Percentiles rank a stretch among this genome's conserved stretches.
Evolutionary conservation across 2,329 filamentous ascomycete species (phyloP).

Genomic region (Neonectria neomacrospora): DNA sequence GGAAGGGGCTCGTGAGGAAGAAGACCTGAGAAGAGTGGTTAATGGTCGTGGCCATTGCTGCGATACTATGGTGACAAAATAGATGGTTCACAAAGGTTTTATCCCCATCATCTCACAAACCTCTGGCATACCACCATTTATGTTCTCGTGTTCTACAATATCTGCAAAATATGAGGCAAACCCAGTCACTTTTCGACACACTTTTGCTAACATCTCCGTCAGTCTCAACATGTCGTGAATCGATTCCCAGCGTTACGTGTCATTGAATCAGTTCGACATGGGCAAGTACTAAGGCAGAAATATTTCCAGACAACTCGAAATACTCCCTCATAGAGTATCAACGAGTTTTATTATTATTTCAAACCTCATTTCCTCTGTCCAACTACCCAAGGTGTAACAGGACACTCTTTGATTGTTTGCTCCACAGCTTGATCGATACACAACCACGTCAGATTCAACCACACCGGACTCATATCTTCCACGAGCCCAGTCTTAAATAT

Average conservation of each 20-base stretch:
- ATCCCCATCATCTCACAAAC: background rate
- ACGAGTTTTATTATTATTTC: background rate
- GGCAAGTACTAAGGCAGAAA: background rate
- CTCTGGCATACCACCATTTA: background rate
- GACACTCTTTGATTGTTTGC: background rate
- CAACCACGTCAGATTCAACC: background rate
- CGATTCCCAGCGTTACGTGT: background rate
- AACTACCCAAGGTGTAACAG: background rate
- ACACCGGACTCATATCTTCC: background rate
- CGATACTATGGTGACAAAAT: background rate
- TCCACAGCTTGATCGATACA: background rate
- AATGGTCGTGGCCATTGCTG: background rate
- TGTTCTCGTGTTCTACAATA: background rate
- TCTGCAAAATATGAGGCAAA: background rate
- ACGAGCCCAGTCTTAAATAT: background rate
- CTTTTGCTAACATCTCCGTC: no score
- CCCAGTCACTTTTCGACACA: background rate
- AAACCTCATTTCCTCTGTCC: background rate
- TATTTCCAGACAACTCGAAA: background rate
- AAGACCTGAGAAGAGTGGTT: slow-evolving; percentile 67
- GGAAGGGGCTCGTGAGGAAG: slow-evolving; percentile 84
- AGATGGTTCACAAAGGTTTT: background rate
- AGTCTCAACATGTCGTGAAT: background rate
- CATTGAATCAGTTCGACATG: background rate
- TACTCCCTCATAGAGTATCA: background rate